phyloP scores from a whole-genome alignment of 2,329 filamentous ascomycete genomes.

The Knufia petricola region DNA sequence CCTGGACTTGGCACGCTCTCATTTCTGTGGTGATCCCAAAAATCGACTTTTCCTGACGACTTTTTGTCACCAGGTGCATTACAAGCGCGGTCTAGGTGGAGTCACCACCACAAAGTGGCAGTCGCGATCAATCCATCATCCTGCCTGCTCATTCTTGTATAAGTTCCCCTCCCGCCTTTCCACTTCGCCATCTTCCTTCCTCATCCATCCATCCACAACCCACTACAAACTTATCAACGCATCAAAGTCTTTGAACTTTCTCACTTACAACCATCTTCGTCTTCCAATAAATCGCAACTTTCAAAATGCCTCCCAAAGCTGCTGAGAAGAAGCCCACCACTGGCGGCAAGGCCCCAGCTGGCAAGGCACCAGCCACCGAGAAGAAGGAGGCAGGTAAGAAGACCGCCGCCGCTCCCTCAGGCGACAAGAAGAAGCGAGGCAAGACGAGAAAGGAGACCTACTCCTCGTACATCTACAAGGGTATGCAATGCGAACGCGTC shows the following conservation, averaged over 20 bases:
- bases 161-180: slow-evolving; percentile 34
- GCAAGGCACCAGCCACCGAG: slow-evolving; percentile 70
- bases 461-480: slow-evolving; percentile 99
- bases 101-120: slow-evolving; percentile 25
- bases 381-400: slow-evolving; percentile 99
- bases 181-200: slow-evolving; percentile 29
- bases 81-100: slow-evolving; percentile 13
- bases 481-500: slow-evolving; percentile 44
- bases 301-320: slow-evolving; percentile 91
- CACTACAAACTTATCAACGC: slow-evolving; percentile 20
- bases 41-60: slow-evolving; percentile 22
- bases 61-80: slow-evolving; percentile 19
- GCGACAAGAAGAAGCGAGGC: slow-evolving; percentile 99
- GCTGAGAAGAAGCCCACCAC: slow-evolving; percentile 95
- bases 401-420: slow-evolving; percentile 71
- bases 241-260: slow-evolving; percentile 22
- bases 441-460: slow-evolving; percentile 99
- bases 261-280: slow-evolving; percentile 21
- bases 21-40: slow-evolving; percentile 16
- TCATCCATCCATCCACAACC: slow-evolving; percentile 28
- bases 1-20: slow-evolving; percentile 2
- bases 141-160: slow-evolving; percentile 30
- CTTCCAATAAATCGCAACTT: slow-evolving; percentile 21
- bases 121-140: slow-evolving; percentile 34
- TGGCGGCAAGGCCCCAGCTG: slow-evolving; percentile 82